Conservation (phyloP, 2,329 filamentous ascomycete genomes). For the Xylariaceae sp. region DNA sequence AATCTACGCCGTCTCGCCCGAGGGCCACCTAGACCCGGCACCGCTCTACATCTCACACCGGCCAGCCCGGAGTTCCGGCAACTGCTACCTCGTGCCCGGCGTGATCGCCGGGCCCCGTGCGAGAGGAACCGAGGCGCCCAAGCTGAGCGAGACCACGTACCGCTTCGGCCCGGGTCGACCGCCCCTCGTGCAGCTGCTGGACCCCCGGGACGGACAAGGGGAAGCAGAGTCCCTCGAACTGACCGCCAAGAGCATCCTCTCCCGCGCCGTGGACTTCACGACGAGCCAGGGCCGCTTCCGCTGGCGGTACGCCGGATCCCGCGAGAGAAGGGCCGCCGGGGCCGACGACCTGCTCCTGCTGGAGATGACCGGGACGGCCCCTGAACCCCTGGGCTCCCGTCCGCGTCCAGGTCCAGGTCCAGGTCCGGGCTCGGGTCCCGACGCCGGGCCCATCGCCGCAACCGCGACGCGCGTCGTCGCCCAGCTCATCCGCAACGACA, state of each 20-base stretch:
- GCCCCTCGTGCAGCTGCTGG: slow-evolving; percentile 38
- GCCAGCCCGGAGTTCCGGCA: slow-evolving; percentile 40
- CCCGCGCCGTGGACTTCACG: slow-evolving; percentile 8
- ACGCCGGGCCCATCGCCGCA: slow-evolving; percentile 15
- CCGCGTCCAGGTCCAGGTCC: background rate
- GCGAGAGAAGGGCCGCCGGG: slow-evolving; percentile 9
- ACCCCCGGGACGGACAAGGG: slow-evolving; percentile 14
- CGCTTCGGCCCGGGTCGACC: slow-evolving; percentile 43
- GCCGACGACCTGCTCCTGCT: slow-evolving; percentile 45
- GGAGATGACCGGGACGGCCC: slow-evolving; percentile 29
- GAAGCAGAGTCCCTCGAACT: slow-evolving; percentile 18
- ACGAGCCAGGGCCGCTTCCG: slow-evolving; percentile 5
- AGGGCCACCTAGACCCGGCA: slow-evolving; percentile 24
- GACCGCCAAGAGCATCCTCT: slow-evolving; percentile 30
- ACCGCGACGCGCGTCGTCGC: slow-evolving; percentile 31
- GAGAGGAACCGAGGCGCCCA: slow-evolving; percentile 24
- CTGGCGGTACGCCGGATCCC: slow-evolving; percentile 8
- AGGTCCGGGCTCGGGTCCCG: background rate
- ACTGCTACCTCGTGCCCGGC: slow-evolving; percentile 42
- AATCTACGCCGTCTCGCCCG: slow-evolving; percentile 24
- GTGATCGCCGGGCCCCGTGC: background rate
- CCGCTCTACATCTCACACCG: slow-evolving; percentile 50
- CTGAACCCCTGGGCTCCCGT: slow-evolving; percentile 26
- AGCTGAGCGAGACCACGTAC: slow-evolving; percentile 42
- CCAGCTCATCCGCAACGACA: slow-evolving; percentile 38